Base-by-base conservation (phyloP, 768 basidiomycete species). In the Leccinum rimulosum region DNA sequence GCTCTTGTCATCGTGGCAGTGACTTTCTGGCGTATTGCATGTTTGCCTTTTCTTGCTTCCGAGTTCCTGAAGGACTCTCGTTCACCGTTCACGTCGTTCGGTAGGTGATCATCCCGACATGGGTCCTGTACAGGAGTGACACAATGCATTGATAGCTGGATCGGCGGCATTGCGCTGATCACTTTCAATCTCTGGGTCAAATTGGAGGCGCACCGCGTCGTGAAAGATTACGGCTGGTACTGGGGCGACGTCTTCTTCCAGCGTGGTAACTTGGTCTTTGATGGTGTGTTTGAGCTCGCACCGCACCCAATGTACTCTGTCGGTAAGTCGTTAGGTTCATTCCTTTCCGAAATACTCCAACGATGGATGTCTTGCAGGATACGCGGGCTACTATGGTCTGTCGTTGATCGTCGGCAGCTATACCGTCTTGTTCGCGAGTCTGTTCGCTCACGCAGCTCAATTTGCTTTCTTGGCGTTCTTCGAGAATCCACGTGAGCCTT, bases 161-260 rank as follows among this genome's bases (percentile, higher is more conserved):
- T 89, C 49, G 88, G 89, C 22, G 97, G 97, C 5, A 71, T 92
- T 60, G 81, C 83, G 1, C 77, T 99, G 25, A 94, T 98, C 70
- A 83, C 82, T 22, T 98, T 98, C 81, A 98, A 99, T 73, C 81
- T 98, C 35, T 98, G 96, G 95, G 95, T 99, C 62, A 99, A 99
- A 72, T 91, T 91, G 2, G 97, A 98, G 69, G 97, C 97, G 0
- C 97, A 99, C 72, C 84, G 93, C 55, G 93, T 98, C 52, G 95
- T 98, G 61, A 98, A 97, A 67, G 96, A 98, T 68, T 98, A 96
- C 64, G 95, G 95, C 15, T 98, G 94, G 95, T 98, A 95, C 72
- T 94, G 93, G 93, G 95, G 92, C 10, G 92, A 94, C 64, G 87
- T 87, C 58, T 94, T 94, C 76, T 93, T 94, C 78, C 91, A 93